A percentile compares a stretch with the other conserved stretches of the same genome.
Conservation (phyloP, 805 yeast species). For the Cyberlindnera mycetangii region DNA sequence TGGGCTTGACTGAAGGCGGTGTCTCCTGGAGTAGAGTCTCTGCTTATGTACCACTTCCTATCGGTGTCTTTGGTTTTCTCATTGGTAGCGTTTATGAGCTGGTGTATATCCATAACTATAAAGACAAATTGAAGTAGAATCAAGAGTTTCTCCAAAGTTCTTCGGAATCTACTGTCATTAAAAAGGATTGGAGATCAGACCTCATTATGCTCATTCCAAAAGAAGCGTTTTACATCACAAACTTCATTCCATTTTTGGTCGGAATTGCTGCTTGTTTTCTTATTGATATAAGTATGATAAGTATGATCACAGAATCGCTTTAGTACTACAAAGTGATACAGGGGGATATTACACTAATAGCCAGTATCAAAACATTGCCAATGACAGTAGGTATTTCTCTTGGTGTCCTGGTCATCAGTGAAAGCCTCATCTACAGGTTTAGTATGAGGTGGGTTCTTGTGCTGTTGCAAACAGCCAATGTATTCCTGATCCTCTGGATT, state of each 20-base stretch:
- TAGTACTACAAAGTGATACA: neutral
- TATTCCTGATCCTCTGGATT: conserved; percentile 17
- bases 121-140: neutral
- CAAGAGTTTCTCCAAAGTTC: no score
- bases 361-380: neutral
- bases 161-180: no score
- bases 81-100: conserved; percentile 32
- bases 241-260: neutral
- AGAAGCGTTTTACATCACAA: neutral
- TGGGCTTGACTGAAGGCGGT: conserved; percentile 46
- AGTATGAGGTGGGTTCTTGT: neutral
- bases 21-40: conserved; percentile 38
- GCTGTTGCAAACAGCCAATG: neutral
- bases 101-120: conserved; percentile 9
- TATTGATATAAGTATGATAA: neutral
- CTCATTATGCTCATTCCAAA: neutral
- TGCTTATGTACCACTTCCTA: conserved; percentile 39
- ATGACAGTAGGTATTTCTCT: conserved; percentile 27
- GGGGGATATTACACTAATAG: neutral
- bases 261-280: neutral
- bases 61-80: conserved; percentile 34
- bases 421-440: conserved; percentile 11
- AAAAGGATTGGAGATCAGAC: neutral
- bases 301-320: neutral
- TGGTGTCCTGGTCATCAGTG: conserved; percentile 29